These are phyloP conservation scores for Mycosphaerelloides madeirae DNA, from an alignment of 2,329 filamentous ascomycete species.

Conservation along the genomic window DNA sequence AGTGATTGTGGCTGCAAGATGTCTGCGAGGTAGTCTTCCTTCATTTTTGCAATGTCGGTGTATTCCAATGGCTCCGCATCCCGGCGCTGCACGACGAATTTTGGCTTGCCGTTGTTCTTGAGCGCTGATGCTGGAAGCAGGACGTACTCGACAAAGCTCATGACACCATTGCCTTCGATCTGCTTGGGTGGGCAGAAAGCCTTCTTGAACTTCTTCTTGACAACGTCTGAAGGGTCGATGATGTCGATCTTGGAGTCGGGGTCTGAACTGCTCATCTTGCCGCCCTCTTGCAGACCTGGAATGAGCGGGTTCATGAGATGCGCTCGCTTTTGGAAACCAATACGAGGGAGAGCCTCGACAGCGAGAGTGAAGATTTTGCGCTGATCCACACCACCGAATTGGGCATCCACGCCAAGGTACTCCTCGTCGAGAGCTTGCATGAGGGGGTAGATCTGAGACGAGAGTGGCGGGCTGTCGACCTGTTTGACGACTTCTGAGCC, in stretches of 20 bases:
- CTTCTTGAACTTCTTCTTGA: conserved; percentile 81
- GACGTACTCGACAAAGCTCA: conserved; percentile 83
- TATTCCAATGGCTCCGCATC: conserved; percentile 76
- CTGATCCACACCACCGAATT: conserved; percentile 83
- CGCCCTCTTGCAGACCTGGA: conserved; percentile 67
- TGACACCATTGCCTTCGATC: conserved; percentile 78
- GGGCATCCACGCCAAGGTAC: conserved; percentile 79
- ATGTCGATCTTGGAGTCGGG: conserved; percentile 85
- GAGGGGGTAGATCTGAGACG: conserved; percentile 74
- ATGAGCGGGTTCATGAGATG: conserved; percentile 86
- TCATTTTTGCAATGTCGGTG: conserved; percentile 66
- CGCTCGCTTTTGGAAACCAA: conserved; percentile 75
- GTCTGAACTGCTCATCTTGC: conserved; percentile 73
- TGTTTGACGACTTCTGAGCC: conserved; percentile 95
- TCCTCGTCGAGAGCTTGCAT: conserved; percentile 90
- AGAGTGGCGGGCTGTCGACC: conserved; percentile 67
- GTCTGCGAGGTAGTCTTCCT: conserved; percentile 75
- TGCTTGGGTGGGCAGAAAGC: conserved; percentile 71
- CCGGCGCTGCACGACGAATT: conserved; percentile 62
- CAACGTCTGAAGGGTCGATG: conserved; percentile 69
- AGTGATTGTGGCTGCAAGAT: conserved; percentile 67
- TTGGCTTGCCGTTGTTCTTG: conserved; percentile 45
- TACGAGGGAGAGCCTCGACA: conserved; percentile 75
- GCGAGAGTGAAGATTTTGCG: conserved; percentile 84
- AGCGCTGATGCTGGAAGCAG: conserved; percentile 73